phyloP scores from a whole-genome alignment of 768 basidiomycete genomes.

The Russula sp. region DNA sequence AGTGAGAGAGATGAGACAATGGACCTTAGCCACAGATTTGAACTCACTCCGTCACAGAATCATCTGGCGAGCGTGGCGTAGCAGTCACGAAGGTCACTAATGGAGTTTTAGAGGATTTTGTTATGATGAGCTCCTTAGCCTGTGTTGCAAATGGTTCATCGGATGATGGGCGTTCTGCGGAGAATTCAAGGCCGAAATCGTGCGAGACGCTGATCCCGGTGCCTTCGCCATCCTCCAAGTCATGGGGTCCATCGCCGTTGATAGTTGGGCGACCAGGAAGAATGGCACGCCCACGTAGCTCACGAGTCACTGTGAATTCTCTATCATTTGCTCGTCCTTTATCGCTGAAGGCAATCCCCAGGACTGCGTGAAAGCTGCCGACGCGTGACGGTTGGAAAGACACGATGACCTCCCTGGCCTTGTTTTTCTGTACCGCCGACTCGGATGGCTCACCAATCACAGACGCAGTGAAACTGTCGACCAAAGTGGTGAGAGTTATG shows the following conservation, averaged over 20 bases:
- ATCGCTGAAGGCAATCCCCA: slow-evolving; percentile 13
- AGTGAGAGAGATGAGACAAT: slow-evolving; percentile 7
- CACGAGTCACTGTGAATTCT: slow-evolving; percentile 16
- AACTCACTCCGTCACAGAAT: slow-evolving; percentile 6
- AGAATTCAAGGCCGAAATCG: slow-evolving; percentile 25
- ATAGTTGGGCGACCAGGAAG: background rate
- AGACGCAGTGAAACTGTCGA: slow-evolving; percentile 13
- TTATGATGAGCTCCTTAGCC: slow-evolving; percentile 9
- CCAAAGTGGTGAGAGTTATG: background rate
- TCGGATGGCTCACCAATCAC: background rate
- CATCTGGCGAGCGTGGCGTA: slow-evolving; percentile 2
- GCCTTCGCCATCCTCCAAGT: background rate
- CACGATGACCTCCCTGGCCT: slow-evolving; percentile 4
- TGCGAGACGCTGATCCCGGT: slow-evolving; percentile 20
- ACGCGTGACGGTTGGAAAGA: slow-evolving; percentile 12
- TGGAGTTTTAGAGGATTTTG: background rate
- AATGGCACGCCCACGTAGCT: slow-evolving; percentile 10
- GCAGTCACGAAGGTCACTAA: slow-evolving; percentile 7
- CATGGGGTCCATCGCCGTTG: background rate
- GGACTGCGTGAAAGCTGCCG: slow-evolving; percentile 1
- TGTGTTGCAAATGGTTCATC: slow-evolving; percentile 1
- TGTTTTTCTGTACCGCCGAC: background rate
- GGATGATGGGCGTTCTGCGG: background rate
- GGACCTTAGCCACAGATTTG: background rate
- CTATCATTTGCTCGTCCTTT: background rate